Conservation (phyloP, 257 asterid species). For the Plantago elongata region DNA sequence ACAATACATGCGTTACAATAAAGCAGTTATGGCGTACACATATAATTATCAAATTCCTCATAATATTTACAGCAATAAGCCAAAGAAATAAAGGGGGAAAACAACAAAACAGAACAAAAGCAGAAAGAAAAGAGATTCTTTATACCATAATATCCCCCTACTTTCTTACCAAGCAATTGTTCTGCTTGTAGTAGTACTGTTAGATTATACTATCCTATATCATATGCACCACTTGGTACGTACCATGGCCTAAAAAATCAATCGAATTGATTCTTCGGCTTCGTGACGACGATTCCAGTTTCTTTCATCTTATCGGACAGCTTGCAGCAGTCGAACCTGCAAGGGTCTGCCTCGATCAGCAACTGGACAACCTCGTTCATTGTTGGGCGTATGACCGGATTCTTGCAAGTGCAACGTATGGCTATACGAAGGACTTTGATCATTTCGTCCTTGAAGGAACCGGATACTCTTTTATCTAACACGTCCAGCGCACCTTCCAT, state of each 20-base stretch:
- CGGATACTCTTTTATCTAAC: slow-evolving; percentile 55
- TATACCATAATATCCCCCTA: neutral
- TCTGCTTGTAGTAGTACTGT: neutral
- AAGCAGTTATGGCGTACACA: slow-evolving; percentile 26
- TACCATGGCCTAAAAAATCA: neutral
- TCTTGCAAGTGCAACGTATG: slow-evolving; percentile 66
- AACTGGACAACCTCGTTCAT: slow-evolving; percentile 80
- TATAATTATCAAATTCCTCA: slow-evolving; percentile 18
- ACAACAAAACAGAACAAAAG: slow-evolving; percentile 8
- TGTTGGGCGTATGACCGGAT: slow-evolving; percentile 63
- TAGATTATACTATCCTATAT: neutral
- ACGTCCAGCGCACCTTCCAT: slow-evolving; percentile 61
- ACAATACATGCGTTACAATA: slow-evolving; percentile 26
- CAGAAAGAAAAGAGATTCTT: slow-evolving; percentile 20
- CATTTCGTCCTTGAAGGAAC: slow-evolving; percentile 67
- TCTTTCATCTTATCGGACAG: slow-evolving; percentile 31
- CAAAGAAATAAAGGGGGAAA: slow-evolving; percentile 18
- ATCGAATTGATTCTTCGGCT: slow-evolving; percentile 21
- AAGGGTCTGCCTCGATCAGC: slow-evolving; percentile 73
- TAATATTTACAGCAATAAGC: slow-evolving; percentile 37
- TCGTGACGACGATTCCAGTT: slow-evolving; percentile 7
- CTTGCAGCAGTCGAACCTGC: slow-evolving; percentile 49
- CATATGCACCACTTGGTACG: slow-evolving; percentile 1
- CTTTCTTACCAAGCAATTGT: slow-evolving; percentile 12
- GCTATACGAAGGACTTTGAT: slow-evolving; percentile 76